These are phyloP conservation scores for Dioscorea zingiberensis DNA, from an alignment of 106 monocot species.

Conservation along the genomic window DNA sequence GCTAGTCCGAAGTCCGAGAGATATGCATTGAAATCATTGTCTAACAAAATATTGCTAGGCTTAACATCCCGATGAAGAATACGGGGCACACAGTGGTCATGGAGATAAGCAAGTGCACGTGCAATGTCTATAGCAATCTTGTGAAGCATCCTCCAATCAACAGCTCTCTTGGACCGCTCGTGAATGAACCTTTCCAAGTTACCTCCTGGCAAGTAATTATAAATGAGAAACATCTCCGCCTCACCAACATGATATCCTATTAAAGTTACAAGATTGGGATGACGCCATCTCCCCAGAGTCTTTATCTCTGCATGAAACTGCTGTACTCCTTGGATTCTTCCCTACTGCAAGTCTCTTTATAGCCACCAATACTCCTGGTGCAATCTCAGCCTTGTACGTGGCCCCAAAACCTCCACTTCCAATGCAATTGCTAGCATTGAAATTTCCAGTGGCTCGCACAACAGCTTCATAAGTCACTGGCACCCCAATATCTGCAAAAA, in stretches of 20 bases:
- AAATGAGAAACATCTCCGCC: constrained; percentile 76
- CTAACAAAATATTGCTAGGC: constrained; percentile 73
- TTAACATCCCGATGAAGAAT: constrained; percentile 78
- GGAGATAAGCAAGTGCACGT: constrained; percentile 57
- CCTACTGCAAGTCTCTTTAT: constrained; percentile 90
- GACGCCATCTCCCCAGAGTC: constrained; percentile 86
- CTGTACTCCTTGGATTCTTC: constrained; percentile 79
- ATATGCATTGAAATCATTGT: constrained; percentile 61
- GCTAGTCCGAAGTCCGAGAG: constrained; percentile 81
- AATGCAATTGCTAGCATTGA: constrained; percentile 78
- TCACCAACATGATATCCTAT: constrained; percentile 91
- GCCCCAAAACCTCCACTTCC: constrained; percentile 98
- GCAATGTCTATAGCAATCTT: constrained; percentile 93
- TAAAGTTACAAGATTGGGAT: constrained; percentile 89
- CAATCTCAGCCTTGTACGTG: constrained; percentile 94
- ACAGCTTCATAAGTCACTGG: constrained; percentile 86
- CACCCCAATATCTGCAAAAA: constrained; percentile 77
- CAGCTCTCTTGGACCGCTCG: constrained; percentile 52
- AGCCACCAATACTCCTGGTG: constrained; percentile 80
- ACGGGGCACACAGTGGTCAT: constrained; percentile 59
- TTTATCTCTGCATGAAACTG: constrained; percentile 91
- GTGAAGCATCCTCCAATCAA: constrained; percentile 90
- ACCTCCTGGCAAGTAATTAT: constrained; percentile 70
- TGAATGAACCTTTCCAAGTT: constrained; percentile 74
- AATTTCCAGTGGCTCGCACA: constrained; percentile 62